Evolutionary conservation across 176 grass and related monocot genomes (phyloP), one percentile per base, ranked within the genome.

Genomic region (Sorghum bicolor): DNA sequence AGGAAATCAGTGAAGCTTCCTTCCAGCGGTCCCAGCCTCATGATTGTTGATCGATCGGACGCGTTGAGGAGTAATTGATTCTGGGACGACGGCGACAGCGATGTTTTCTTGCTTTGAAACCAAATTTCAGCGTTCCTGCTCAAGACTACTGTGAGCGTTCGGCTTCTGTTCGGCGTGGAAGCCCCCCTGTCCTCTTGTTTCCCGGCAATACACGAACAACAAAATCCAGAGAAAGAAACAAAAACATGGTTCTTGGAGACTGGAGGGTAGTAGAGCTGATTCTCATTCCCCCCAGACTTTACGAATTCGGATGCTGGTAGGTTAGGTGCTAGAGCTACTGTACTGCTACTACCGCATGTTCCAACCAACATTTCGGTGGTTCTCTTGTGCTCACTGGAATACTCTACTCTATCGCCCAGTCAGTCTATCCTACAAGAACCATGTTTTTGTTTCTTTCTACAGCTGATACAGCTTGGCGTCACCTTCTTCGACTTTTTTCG

Each of bases 301-400:
- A 8, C n/a, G 12, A 50, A 16, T 39, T 6, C 13, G 48, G 12
- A 15, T 41, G n/a, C n/a, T 77, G n/a, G 48, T 52, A 52, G 16
- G 17, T 52, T 52, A 52, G 58, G 58, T 13, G 38, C 75, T 62
- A 43, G 4, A 62, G 24, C 36, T 62, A 62, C 24, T 7, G 48
- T 52, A 15, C 75, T 19, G 17, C 2, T 37, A 30, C 7, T 10
- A 48, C 44, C 4, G 44, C 44, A 47, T 47, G 17, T 53, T 79
- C 61, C 17, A 66, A 50, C 62, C 25, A 65, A 44, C 76, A 22
- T 65, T 80, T 80, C 40, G 77, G 77, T 79, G 76, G 76, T 45
- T 79, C 76, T 44, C 65, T 19, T 33, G 77, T 34, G 28, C 2
- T 66, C 47, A 44, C 22, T 14, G 24, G 39, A 66, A 20, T 67